phyloP scores from a whole-genome alignment of 345 rosid species.

The Aquilaria sinensis region DNA sequence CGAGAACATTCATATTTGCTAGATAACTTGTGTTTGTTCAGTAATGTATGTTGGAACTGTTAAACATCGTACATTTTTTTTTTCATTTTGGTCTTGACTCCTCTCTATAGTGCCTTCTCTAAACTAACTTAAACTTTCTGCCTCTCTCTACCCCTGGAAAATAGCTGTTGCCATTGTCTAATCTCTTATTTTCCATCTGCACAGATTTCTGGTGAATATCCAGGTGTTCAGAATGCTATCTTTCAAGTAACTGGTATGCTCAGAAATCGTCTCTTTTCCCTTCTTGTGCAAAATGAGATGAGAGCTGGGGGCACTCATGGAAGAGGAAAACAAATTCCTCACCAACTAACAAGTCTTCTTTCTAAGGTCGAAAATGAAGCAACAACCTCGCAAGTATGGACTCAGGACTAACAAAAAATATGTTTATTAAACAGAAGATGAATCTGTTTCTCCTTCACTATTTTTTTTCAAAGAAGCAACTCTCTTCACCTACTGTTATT shows the following conservation, averaged over 20 bases:
- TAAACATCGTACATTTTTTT: no score
- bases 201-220: conserved; percentile 40
- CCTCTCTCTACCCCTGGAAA: conserved; percentile 1
- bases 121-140: neutral
- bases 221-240: conserved; percentile 35
- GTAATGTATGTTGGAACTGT: no score
- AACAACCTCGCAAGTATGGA: conserved; percentile 10
- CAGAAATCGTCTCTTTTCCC: conserved; percentile 31
- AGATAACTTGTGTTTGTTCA: no score
- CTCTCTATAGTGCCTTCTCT: neutral
- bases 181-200: conserved; percentile 6
- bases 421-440: conserved; percentile 24
- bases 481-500: neutral
- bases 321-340: conserved; percentile 17
- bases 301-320: conserved; percentile 18
- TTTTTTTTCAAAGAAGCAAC: conserved; percentile 2
- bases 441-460: neutral
- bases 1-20: no score
- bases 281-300: conserved; percentile 27
- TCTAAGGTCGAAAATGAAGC: conserved; percentile 7
- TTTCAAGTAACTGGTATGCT: conserved; percentile 30
- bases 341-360: conserved; percentile 8
- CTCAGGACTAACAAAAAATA: conserved; percentile 7
- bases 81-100: neutral
- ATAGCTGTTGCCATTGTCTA: conserved; percentile 8